Conservation (phyloP, 2,329 filamentous ascomycete species). For the Dothistroma septosporum region DNA sequence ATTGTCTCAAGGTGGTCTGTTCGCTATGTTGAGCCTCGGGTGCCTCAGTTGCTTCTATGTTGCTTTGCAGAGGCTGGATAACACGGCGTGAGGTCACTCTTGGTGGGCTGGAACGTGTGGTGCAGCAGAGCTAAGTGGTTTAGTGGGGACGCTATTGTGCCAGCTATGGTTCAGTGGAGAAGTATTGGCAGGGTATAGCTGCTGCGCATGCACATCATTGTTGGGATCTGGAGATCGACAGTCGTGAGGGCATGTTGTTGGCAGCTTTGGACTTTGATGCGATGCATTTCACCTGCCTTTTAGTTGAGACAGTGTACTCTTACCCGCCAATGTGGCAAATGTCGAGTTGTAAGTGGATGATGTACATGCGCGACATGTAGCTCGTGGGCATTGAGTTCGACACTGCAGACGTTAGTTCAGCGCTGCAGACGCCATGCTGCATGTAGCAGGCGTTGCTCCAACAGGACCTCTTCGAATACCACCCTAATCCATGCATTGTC, state of each 20-base stretch:
- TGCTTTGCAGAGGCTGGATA: not conserved
- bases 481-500: not conserved
- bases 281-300: not conserved
- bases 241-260: not conserved
- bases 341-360: not conserved
- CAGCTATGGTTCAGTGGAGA: not conserved
- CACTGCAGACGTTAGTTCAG: not conserved
- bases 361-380: not conserved
- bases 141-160: not conserved
- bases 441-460: not conserved
- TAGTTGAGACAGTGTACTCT: not conserved
- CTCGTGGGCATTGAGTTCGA: constrained; percentile 2
- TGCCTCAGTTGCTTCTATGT: not conserved
- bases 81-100: not conserved
- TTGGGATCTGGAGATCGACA: not conserved
- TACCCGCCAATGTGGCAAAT: not conserved
- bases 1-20: too few relatives aligned
- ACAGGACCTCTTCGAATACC: not conserved
- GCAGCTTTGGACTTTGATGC: not conserved
- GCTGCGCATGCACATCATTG: not conserved
- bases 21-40: too few relatives aligned
- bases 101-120: not conserved
- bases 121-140: not conserved
- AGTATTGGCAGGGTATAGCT: not conserved
- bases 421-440: not conserved